Conservation (phyloP, 73 alveolate genomes). For the Paramecium biaurelia region DNA sequence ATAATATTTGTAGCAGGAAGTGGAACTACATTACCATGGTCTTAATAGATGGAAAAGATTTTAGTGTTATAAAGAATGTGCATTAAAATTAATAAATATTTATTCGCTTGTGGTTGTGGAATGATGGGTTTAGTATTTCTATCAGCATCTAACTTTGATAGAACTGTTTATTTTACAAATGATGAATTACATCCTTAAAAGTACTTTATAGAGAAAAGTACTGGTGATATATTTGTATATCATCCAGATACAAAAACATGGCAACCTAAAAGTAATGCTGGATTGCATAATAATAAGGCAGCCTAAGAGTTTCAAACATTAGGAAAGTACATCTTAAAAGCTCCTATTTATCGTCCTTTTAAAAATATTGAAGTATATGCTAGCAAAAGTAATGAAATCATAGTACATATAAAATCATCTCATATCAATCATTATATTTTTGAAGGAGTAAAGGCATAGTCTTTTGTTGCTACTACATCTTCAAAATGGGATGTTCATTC, state of each 20-base stretch:
- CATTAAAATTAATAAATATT: conserved; percentile 31
- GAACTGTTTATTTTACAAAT: conserved; percentile 47
- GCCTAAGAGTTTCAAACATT: conserved; percentile 41
- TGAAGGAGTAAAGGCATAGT: not conserved
- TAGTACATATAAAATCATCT: not conserved
- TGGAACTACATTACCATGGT: conserved; percentile 30
- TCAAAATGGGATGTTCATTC: conserved; percentile 51
- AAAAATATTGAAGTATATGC: conserved; percentile 35
- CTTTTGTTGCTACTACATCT: conserved; percentile 24
- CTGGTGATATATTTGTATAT: conserved; percentile 33
- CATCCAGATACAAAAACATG: conserved; percentile 25
- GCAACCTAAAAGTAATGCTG: conserved; percentile 46
- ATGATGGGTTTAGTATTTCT: conserved; percentile 42
- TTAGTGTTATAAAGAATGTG: conserved; percentile 35
- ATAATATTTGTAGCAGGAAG: conserved; percentile 21
- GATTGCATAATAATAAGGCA: conserved; percentile 34
- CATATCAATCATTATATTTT: conserved; percentile 6
- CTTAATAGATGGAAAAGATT: conserved; percentile 17
- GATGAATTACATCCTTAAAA: not conserved
- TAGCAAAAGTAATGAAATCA: conserved; percentile 18
- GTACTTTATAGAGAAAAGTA: conserved; percentile 37
- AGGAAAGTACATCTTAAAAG: conserved; percentile 31
- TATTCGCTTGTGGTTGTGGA: conserved; percentile 36
- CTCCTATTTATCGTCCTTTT: conserved; percentile 33
- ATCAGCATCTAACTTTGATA: conserved; percentile 38